Evolutionary conservation across 2,329 filamentous ascomycete species (phyloP).

Genomic region (Xylariaceae sp.): DNA sequence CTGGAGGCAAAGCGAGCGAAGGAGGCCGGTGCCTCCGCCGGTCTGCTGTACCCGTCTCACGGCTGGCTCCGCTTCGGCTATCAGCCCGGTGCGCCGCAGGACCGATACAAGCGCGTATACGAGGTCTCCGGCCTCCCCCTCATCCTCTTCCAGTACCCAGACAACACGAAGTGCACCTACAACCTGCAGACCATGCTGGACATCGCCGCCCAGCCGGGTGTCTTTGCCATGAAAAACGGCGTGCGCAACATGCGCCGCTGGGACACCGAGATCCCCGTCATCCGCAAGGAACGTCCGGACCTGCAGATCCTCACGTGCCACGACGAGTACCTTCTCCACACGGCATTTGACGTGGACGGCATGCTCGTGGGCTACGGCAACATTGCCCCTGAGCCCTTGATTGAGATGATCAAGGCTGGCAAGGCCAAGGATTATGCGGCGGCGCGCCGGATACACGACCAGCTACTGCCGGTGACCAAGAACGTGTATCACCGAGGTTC

Average conservation of each 20-base stretch:
- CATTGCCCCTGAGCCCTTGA: conserved; percentile 45
- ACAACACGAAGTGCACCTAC: conserved; percentile 50
- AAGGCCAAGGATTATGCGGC: conserved; percentile 44
- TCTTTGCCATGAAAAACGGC: conserved; percentile 54
- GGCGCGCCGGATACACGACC: conserved; percentile 45
- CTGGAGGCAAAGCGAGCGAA: conserved; percentile 46
- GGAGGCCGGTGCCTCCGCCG: conserved; percentile 45
- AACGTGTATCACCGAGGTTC: conserved; percentile 51
- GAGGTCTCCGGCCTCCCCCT: conserved; percentile 45
- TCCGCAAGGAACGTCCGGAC: conserved; percentile 42
- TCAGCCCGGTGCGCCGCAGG: conserved; percentile 47
- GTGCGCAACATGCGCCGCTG: conserved; percentile 54
- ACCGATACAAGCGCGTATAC: conserved; percentile 46
- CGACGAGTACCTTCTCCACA: conserved; percentile 50
- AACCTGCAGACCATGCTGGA: conserved; percentile 48
- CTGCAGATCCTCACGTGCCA: conserved; percentile 48
- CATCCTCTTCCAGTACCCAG: conserved; percentile 51
- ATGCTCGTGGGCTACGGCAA: conserved; percentile 52
- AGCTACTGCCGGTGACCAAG: conserved; percentile 46
- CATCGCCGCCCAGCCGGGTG: conserved; percentile 46
- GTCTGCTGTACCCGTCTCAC: conserved; percentile 48
- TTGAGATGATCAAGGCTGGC: conserved; percentile 47
- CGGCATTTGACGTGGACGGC: conserved; percentile 47
- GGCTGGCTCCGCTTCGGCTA: conserved; percentile 54
- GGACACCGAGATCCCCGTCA: conserved; percentile 51